Conservation (phyloP, 306 rosid genomes). For the Vicia sativa region DNA sequence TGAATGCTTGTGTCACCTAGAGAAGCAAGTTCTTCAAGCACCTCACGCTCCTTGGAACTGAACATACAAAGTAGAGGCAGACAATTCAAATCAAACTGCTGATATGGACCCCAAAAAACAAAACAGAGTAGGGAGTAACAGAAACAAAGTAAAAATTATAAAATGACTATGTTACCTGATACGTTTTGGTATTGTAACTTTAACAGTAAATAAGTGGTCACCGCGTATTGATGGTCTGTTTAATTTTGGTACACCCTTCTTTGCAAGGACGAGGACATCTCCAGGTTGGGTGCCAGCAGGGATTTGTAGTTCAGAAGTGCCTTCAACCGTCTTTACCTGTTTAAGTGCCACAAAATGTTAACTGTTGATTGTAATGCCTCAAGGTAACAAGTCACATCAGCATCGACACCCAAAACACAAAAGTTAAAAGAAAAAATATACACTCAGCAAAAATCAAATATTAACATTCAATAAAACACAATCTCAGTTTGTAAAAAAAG, state of each 20-base stretch:
- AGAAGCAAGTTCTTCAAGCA: constrained; percentile 84
- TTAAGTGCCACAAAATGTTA: constrained; percentile 38
- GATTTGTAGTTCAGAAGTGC: constrained; percentile 68
- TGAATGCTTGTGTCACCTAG: constrained; percentile 61
- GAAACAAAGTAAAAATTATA: constrained; percentile 27
- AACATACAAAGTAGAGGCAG: constrained; percentile 32
- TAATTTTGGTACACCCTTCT: constrained; percentile 90
- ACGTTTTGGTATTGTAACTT: constrained; percentile 87
- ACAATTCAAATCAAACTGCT: constrained; percentile 34
- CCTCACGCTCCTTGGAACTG: constrained; percentile 77
- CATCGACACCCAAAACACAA: not conserved
- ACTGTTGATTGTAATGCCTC: constrained; percentile 32
- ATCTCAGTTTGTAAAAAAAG: not conserved
- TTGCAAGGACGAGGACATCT: constrained; percentile 77
- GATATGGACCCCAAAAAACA: constrained; percentile 5
- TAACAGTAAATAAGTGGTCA: constrained; percentile 84
- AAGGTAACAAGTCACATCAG: constrained; percentile 24
- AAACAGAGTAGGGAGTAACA: constrained; percentile 3
- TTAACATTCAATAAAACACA: constrained; percentile 9
- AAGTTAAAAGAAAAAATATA: not conserved
- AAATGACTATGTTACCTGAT: constrained; percentile 60
- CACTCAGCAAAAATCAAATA: constrained; percentile 8
- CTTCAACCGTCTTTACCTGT: constrained; percentile 94
- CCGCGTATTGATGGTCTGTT: constrained; percentile 92
- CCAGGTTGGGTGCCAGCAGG: constrained; percentile 96